Evolutionary conservation across 2,329 filamentous ascomycete species (phyloP).

Genomic region (Lizonia empirigonia): DNA sequence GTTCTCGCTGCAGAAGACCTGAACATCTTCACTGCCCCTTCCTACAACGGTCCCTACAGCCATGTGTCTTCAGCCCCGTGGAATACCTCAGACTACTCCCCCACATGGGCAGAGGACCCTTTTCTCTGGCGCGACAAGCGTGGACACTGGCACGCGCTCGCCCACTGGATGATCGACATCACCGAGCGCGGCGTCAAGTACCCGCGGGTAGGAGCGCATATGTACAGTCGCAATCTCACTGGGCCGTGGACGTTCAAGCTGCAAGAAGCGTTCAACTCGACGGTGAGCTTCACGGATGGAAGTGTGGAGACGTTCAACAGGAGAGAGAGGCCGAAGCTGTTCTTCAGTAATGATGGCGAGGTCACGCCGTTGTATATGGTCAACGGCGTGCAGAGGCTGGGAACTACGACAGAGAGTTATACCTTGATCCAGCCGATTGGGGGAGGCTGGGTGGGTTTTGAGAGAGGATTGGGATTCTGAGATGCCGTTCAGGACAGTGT

Average conservation of each 20-base stretch:
- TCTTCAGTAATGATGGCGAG: conserved; percentile 55
- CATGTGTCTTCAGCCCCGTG: conserved; percentile 22
- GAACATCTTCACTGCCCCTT: conserved; percentile 41
- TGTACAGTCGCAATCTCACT: conserved; percentile 35
- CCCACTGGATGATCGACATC: conserved; percentile 44
- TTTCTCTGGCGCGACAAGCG: conserved; percentile 48
- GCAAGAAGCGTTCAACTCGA: conserved; percentile 38
- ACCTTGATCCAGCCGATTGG: conserved; percentile 52
- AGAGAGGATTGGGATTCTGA: conserved; percentile 21
- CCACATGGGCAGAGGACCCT: conserved; percentile 38
- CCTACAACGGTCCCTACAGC: conserved; percentile 37
- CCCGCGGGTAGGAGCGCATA: conserved; percentile 44
- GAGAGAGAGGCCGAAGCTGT: conserved; percentile 57
- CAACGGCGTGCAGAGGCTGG: conserved; percentile 55
- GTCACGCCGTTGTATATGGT: conserved; percentile 56
- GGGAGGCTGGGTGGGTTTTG: conserved; percentile 15
- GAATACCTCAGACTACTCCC: conserved; percentile 29
- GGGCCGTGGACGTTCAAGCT: conserved; percentile 44
- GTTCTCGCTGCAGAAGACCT: conserved; percentile 47
- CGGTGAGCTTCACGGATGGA: conserved; percentile 50
- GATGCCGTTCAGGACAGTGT: too few relatives aligned
- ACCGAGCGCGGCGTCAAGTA: conserved; percentile 33
- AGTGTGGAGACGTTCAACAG: conserved; percentile 49
- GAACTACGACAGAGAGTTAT: conserved; percentile 41
- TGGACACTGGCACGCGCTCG: conserved; percentile 44